phyloP scores from a whole-genome alignment of 2,329 filamentous ascomycete genomes.

The Aspergillus carbonarius region DNA sequence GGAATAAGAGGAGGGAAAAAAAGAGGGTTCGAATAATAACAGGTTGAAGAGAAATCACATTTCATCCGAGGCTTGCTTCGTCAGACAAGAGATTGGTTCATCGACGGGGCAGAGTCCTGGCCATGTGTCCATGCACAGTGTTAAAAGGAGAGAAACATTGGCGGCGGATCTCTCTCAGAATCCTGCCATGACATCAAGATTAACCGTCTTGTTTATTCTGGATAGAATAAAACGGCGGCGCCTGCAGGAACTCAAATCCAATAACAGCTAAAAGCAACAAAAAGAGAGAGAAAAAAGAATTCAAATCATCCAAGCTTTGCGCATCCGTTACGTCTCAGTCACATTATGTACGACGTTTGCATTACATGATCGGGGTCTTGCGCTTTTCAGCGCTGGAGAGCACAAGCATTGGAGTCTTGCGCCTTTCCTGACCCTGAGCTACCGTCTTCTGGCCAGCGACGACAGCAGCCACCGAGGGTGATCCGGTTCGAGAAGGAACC shows the following conservation, averaged over 20 bases:
- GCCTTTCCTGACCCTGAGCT: constrained; percentile 59
- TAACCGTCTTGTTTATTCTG: constrained; percentile 1
- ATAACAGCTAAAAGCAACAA: constrained; percentile 1
- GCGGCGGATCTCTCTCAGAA: neutral
- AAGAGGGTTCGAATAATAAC: constrained; percentile 3
- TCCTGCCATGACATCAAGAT: constrained; percentile 6
- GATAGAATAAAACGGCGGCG: constrained; percentile 3
- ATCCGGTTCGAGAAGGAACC: constrained; percentile 29
- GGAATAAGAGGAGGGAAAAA: constrained; percentile 1
- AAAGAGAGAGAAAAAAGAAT: constrained; percentile 11
- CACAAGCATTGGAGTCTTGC: constrained; percentile 82
- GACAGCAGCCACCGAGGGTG: constrained; percentile 41
- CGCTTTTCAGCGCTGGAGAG: constrained; percentile 88
- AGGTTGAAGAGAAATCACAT: constrained; percentile 5
- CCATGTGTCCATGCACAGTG: constrained; percentile 7
- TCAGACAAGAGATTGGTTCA: neutral
- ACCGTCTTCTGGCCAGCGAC: constrained; percentile 56
- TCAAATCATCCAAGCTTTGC: constrained; percentile 28
- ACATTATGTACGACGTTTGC: constrained; percentile 33
- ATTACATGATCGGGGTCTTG: constrained; percentile 66
- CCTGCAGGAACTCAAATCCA: constrained; percentile 8
- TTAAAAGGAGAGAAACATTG: neutral
- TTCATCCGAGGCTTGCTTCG: constrained; percentile 5
- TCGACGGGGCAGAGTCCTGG: neutral
- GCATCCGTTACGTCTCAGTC: constrained; percentile 33